Evolutionary conservation across 2,329 filamentous ascomycete genomes (phyloP).

Genomic region (Hymenotorrendiella dingleyae): DNA sequence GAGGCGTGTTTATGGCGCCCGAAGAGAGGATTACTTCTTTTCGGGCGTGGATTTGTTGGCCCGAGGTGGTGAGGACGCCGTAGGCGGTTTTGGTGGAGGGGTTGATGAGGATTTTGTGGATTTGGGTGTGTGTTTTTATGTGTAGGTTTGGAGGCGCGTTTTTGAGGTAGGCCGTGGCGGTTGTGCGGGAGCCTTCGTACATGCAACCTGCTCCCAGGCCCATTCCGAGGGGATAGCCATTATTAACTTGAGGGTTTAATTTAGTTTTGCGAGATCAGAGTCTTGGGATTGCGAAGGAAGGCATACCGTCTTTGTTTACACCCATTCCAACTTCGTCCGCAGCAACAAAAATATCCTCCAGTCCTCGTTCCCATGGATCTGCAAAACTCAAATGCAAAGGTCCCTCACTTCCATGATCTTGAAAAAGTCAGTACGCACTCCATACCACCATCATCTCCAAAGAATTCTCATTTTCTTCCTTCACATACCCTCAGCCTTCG

Average conservation of each 20-base stretch:
- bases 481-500: conserved; percentile 25
- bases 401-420: conserved; percentile 45
- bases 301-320: conserved; percentile 33
- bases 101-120: conserved; percentile 42
- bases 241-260: conserved; percentile 43
- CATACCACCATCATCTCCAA: too few relatives aligned
- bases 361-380: conserved; percentile 42
- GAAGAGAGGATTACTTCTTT: conserved; percentile 42
- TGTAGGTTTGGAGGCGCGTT: conserved; percentile 44
- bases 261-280: background rate
- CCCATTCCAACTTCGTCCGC: conserved; percentile 44
- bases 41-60: conserved; percentile 28
- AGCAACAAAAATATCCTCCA: conserved; percentile 39
- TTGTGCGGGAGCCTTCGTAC: conserved; percentile 42
- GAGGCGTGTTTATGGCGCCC: conserved; percentile 40
- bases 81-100: conserved; percentile 39
- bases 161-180: conserved; percentile 44
- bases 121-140: conserved; percentile 42
- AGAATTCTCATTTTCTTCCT: background rate
- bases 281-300: too few relatives aligned
- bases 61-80: conserved; percentile 39
- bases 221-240: conserved; percentile 53
- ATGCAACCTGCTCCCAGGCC: conserved; percentile 44
- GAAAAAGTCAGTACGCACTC: conserved; percentile 16
- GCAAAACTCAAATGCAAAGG: conserved; percentile 44